Evolutionary conservation across 2,329 filamentous ascomycete species (phyloP).

Genomic region (Beauveria sp.): DNA sequence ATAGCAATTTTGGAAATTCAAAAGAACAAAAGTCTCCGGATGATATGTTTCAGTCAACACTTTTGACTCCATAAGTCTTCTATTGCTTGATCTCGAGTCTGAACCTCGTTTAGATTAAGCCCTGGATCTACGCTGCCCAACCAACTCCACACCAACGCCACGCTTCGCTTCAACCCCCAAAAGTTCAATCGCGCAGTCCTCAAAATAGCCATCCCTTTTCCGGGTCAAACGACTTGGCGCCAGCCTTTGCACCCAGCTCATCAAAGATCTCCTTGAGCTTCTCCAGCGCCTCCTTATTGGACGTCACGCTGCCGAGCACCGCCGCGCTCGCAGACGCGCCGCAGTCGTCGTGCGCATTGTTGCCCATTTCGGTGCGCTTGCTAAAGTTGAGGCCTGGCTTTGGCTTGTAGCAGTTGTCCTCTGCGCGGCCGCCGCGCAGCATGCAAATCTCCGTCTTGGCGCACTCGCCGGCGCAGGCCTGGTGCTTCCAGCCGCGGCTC

Average conservation of each 20-base stretch:
- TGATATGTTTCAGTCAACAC: no score
- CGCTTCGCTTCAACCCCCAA: no score
- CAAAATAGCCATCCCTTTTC: not conserved
- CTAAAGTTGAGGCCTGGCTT: conserved; percentile 26
- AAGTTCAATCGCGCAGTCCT: not conserved
- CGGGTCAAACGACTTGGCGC: not conserved
- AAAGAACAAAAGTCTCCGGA: not conserved
- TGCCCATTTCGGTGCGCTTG: conserved; percentile 22
- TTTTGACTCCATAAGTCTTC: not conserved
- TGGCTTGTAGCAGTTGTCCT: conserved; percentile 42
- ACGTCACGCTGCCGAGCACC: conserved; percentile 20
- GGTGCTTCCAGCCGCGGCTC: conserved; percentile 35
- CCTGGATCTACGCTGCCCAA: not conserved
- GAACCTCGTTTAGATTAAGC: no score
- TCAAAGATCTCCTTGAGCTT: conserved; percentile 15
- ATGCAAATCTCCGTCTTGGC: conserved; percentile 40
- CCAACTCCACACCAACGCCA: no score
- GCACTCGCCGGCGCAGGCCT: conserved; percentile 35
- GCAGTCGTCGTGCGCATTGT: conserved; percentile 21
- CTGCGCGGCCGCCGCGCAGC: conserved; percentile 41
- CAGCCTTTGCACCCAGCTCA: not conserved
- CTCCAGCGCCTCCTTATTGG: conserved; percentile 19
- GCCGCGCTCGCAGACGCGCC: conserved; percentile 22
- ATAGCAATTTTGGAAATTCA: not conserved
- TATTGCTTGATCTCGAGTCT: not conserved